Conservation (phyloP, 2,329 filamentous ascomycete species). For the Ascochyta koolunga region DNA sequence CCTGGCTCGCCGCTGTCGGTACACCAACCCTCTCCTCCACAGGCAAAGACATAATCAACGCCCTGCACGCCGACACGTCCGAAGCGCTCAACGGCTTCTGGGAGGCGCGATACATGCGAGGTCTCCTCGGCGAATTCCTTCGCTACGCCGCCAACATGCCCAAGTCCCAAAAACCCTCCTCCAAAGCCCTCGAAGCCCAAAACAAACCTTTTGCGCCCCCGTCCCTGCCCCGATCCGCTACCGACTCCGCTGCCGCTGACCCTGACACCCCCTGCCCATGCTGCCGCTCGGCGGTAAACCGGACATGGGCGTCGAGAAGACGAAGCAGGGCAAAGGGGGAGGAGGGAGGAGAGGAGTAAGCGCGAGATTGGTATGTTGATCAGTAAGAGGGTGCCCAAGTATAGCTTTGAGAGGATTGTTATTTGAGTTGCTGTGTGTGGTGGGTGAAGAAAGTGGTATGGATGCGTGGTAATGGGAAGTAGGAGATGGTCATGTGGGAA, state of each 20-base stretch:
- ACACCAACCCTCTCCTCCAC: slow-evolving; percentile 62
- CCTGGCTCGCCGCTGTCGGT: slow-evolving; percentile 63
- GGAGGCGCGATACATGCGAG: slow-evolving; percentile 69
- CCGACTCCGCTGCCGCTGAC: too few relatives aligned
- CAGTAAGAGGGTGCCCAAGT: slow-evolving; percentile 79
- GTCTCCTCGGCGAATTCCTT: slow-evolving; percentile 69
- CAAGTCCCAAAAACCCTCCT: slow-evolving; percentile 40
- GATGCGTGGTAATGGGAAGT: too few relatives aligned
- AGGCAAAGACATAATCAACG: slow-evolving; percentile 67
- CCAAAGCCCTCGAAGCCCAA: slow-evolving; percentile 48
- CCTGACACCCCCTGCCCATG: too few relatives aligned
- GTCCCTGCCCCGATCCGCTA: slow-evolving; percentile 51
- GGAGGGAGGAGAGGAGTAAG: slow-evolving; percentile 70
- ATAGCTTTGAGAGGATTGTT: slow-evolving; percentile 78
- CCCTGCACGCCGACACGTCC: slow-evolving; percentile 71
- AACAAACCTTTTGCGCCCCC: slow-evolving; percentile 50
- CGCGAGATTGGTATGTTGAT: slow-evolving; percentile 79
- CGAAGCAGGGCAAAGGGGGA: slow-evolving; percentile 69
- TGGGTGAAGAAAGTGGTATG: too few relatives aligned
- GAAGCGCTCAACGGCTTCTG: slow-evolving; percentile 75
- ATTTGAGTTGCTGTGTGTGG: slow-evolving; percentile 13
- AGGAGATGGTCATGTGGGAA: too few relatives aligned
- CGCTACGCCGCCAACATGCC: slow-evolving; percentile 55
- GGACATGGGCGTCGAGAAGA: slow-evolving; percentile 53
- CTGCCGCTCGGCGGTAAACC: slow-evolving; percentile 77